Evolutionary conservation across 768 basidiomycete species (phyloP), one percentile per base, ranked within the genome.

Genomic region (Suillus sp.): DNA sequence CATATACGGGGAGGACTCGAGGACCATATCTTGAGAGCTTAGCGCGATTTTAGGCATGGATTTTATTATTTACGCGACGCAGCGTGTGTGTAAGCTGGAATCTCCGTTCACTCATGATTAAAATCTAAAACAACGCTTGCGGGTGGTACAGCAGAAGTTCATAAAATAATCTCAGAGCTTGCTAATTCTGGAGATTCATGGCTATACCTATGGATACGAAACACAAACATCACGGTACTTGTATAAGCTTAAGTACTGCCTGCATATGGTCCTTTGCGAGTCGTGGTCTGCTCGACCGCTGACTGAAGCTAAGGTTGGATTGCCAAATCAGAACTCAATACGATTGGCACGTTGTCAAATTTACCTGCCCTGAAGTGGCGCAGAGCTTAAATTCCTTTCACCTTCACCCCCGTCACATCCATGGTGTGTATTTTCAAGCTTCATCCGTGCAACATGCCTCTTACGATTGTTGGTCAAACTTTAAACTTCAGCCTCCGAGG

Each of bases 401-500:
- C 62, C 60, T 59, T 32, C 56, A 58, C 67, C n/a, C 11, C 51
- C 62, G 66, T 68, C 64, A 67, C 59, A 68, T 70, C 64, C 18
- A 77, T 78, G 76, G 76, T 78, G 64, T 10, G 77, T 75, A 48
- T 48, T 55, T 47, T 63, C 42, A 57, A 22, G 38, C 51, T 65
- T 57, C 35, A 47, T 58, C 27, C 7, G 30, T 30, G 30, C n/a
- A 11, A 45, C 57, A n/a, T 57, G n/a, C 43, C 32, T 8, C 25
- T 40, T n/a, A 60, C 43, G 2, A 59, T 69, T 4, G 68, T 37
- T 30, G 50, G 18, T 51, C 7, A 8, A 38, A 50, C 22, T 30
- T 22, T 14, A 42, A 57, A 18, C 37, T 20, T 53, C 57, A 79
- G 73, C 77, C 87, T 69, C 79, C 83, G 43, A 91, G 89, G 77